Percentiles rank a stretch among this genome's conserved stretches.
Evolutionary conservation across 305 asterid species (phyloP).

Genomic region (Fraxinus velutina): DNA sequence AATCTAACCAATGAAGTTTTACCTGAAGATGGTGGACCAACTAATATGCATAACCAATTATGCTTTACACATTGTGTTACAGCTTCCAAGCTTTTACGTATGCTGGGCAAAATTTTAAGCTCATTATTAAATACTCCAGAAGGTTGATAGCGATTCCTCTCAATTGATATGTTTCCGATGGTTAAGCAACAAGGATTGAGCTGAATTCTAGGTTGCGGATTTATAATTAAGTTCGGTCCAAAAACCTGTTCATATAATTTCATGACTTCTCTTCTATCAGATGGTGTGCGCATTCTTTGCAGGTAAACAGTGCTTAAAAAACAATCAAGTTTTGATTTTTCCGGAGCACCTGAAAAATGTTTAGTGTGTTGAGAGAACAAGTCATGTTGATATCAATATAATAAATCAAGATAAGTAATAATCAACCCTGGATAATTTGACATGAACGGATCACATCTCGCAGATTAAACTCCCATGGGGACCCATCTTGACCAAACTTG

Average conservation of each 20-base stretch:
- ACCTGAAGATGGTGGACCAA: slow-evolving; percentile 93
- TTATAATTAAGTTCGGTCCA: slow-evolving; percentile 58
- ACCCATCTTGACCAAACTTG: slow-evolving; percentile 86
- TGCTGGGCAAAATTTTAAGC: slow-evolving; percentile 70
- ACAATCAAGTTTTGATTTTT: slow-evolving; percentile 50
- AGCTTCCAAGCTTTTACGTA: slow-evolving; percentile 71
- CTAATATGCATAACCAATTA: slow-evolving; percentile 92
- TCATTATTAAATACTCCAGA: slow-evolving; percentile 41
- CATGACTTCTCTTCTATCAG: slow-evolving; percentile 72
- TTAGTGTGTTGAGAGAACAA: slow-evolving; percentile 12
- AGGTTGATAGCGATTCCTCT: slow-evolving; percentile 52
- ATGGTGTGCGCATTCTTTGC: slow-evolving; percentile 88
- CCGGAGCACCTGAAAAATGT: slow-evolving; percentile 55
- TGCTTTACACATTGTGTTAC: slow-evolving; percentile 65
- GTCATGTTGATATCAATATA: slow-evolving; percentile 5
- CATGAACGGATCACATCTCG: slow-evolving; percentile 96
- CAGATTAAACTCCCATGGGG: slow-evolving; percentile 99
- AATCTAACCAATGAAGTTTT: slow-evolving; percentile 80
- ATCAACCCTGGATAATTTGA: slow-evolving; percentile 70
- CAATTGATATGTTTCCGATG: slow-evolving; percentile 59
- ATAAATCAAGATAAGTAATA: slow-evolving; percentile 13
- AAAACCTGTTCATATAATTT: slow-evolving; percentile 68
- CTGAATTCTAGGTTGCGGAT: slow-evolving; percentile 65
- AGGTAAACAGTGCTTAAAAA: slow-evolving; percentile 80
- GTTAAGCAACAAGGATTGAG: slow-evolving; percentile 50